Conservation (phyloP, 768 basidiomycete genomes). For the Termitomyces sp. region DNA sequence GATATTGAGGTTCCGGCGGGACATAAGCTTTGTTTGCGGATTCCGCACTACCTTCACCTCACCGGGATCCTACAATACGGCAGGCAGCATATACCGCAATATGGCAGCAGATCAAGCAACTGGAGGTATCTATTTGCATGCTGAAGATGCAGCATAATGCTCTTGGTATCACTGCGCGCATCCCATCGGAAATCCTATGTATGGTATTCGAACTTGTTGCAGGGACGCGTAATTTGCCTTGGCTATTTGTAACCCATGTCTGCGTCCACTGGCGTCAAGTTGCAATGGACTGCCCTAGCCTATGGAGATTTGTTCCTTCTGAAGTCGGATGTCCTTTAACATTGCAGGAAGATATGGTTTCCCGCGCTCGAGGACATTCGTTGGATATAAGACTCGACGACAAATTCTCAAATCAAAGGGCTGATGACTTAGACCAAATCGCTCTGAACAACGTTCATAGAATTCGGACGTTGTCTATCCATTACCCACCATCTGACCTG, state of each 20-base stretch:
- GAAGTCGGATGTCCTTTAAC: neutral
- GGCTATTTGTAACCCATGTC: neutral
- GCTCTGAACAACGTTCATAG: neutral
- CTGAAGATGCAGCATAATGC: neutral
- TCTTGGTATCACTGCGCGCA: neutral
- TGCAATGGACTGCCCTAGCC: neutral
- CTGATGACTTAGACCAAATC: neutral
- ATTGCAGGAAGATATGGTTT: neutral
- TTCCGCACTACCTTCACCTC: neutral
- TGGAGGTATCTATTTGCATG: neutral
- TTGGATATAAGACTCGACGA: neutral
- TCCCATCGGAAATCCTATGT: constrained; percentile 2
- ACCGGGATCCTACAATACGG: neutral
- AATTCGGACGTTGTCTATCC: neutral
- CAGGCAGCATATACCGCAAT: neutral
- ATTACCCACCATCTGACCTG: neutral
- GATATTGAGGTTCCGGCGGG: neutral
- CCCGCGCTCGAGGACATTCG: neutral
- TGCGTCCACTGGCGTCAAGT: neutral
- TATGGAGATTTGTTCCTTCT: constrained; percentile 1
- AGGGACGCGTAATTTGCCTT: neutral
- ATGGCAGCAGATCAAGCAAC: neutral
- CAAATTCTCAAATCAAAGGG: neutral
- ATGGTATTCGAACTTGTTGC: neutral
- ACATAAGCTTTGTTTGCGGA: neutral